Evolutionary conservation across 1,139 yeast genomes (phyloP), one percentile per base, ranked within the genome.

Genomic region (Pichia sp.): DNA sequence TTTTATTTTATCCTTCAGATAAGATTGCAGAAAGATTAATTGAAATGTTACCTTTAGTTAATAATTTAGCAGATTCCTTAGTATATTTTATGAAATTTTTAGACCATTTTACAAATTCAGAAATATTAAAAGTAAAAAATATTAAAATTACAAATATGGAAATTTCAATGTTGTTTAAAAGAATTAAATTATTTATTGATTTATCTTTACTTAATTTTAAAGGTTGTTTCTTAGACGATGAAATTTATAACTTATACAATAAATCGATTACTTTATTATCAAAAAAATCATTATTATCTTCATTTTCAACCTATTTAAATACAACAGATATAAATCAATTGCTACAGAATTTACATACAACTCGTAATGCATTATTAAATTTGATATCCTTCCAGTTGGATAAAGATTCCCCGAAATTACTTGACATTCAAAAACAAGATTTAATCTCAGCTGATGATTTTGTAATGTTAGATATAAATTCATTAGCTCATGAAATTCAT

Each of bases 1-100:
- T 86, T 34, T 65, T 87, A 7, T 86, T 86, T 65, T 72, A 70
- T 55, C 68, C 70, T 36, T 57, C 58, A 29, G 55, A 48, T 10
- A 45, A 58, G 29, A 53, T 58, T 9, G 52, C 59, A 25, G 53
- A 52, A 18, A 55, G 50, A 30, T 66, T 85, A 5, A 67, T 84
- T 30, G 64, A 75, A 40, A 71, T 81, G 10, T 65, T 87, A 42
- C 96, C 96, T 0, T 62, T 87, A 36, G 69, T 84, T 50, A 84
- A 85, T 27, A 78, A 79, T 56, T 74, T 85, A 51, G 75, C 74
- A 28, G 66, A 68, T 10, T 75, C 78, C 9, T 65, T 87, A 50
- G 73, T 71, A 33, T 72, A 68, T 45, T 70, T 80, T 56, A 67
- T 71, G 49, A 56, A 49, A 36, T 52, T 47, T 37, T 38, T 52